phyloP scores from a whole-genome alignment of 352 stramenopile species.

The Phytophthora ohioensis region DNA sequence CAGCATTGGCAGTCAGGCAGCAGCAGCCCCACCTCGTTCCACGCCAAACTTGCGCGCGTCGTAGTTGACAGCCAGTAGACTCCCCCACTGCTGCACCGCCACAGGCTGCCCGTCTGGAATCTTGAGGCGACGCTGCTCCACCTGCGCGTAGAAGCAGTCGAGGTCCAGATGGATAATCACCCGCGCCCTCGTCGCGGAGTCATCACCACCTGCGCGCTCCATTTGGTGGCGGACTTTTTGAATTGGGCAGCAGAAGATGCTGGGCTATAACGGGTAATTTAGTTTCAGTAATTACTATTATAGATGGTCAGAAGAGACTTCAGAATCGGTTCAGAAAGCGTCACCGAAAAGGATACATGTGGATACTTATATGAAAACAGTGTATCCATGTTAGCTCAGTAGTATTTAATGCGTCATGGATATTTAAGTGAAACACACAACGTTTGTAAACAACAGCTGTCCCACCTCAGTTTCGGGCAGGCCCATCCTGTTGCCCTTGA shows the following conservation, averaged over 20 bases:
- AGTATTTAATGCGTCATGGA: background rate
- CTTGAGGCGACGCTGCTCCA: constrained; percentile 78
- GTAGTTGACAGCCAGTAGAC: constrained; percentile 88
- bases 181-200: constrained; percentile 28
- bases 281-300: background rate
- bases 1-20: background rate
- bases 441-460: background rate
- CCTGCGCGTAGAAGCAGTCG: constrained; percentile 91
- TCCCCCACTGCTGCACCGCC: constrained; percentile 88
- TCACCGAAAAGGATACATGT: constrained; percentile 18
- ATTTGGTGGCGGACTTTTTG: background rate
- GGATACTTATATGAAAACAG: background rate
- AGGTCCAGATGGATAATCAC: constrained; percentile 89
- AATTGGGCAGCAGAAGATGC: background rate
- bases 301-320: constrained; percentile 6
- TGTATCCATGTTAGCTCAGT: constrained; percentile 2
- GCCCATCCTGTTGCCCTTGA: constrained; percentile 17
- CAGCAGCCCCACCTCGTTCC: constrained; percentile 46
- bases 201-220: constrained; percentile 1
- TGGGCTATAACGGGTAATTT: background rate
- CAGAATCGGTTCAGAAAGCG: constrained; percentile 34
- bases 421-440: background rate
- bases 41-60: constrained; percentile 78
- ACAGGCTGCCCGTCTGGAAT: constrained; percentile 72
- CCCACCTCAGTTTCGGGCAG: too few relatives aligned